phyloP scores from a whole-genome alignment of 495 filamentous ascomycete genomes.

The Xylaria venustula region DNA sequence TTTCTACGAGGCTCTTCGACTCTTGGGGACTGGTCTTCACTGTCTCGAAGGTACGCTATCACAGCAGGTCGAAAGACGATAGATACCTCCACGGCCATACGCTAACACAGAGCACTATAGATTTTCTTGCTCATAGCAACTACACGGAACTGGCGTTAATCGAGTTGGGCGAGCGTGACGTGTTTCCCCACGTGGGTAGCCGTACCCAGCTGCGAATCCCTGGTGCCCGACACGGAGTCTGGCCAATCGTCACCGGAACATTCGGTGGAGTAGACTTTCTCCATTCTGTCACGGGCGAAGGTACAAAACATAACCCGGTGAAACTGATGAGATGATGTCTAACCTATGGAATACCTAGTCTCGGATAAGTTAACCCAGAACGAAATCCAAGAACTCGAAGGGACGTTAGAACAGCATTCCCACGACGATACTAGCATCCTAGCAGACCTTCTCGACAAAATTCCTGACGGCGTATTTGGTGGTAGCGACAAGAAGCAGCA shows the following conservation, averaged over 20 bases:
- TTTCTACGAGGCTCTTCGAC: conserved; percentile 78
- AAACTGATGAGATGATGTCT: background rate
- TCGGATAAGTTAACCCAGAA: conserved; percentile 85
- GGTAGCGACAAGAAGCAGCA: conserved; percentile 65
- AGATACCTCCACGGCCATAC: background rate
- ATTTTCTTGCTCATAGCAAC: conserved; percentile 90
- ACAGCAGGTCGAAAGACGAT: background rate
- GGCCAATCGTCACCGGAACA: conserved; percentile 81
- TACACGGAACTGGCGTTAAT: conserved; percentile 83
- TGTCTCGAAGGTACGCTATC: conserved; percentile 67
- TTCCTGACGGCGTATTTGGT: conserved; percentile 74
- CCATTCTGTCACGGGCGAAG: conserved; percentile 84
- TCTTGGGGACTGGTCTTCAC: conserved; percentile 83
- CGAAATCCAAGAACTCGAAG: conserved; percentile 79
- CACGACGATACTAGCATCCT: conserved; percentile 62
- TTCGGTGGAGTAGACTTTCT: conserved; percentile 87
- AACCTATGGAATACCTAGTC: conserved; percentile 36
- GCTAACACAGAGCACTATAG: conserved; percentile 32
- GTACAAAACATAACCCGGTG: conserved; percentile 20
- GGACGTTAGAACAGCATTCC: conserved; percentile 61
- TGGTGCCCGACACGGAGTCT: conserved; percentile 64
- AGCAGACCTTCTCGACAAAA: conserved; percentile 70
- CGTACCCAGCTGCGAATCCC: conserved; percentile 61
- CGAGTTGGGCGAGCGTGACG: conserved; percentile 71
- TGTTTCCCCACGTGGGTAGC: conserved; percentile 85